Conservation (phyloP, 1,139 yeast genomes). For the Candida buenavistaensis region DNA sequence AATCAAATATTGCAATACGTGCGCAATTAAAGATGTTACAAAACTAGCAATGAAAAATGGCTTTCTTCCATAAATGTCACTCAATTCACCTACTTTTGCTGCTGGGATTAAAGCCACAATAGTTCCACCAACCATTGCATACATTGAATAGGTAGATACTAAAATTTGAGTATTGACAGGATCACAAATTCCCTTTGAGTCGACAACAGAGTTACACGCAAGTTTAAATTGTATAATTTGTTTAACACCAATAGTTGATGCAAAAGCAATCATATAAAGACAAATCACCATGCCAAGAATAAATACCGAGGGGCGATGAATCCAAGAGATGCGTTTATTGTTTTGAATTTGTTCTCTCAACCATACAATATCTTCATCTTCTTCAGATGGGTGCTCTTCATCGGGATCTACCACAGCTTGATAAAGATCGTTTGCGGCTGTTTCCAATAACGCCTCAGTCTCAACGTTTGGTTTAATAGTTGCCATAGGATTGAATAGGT, state of each 20-base stretch:
- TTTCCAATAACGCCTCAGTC: slow-evolving; percentile 14
- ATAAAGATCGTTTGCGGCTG: slow-evolving; percentile 30
- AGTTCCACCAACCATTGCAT: slow-evolving; percentile 20
- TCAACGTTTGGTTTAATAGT: slow-evolving; percentile 3
- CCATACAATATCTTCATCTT: slow-evolving; percentile 36
- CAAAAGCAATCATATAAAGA: slow-evolving; percentile 22
- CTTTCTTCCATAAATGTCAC: slow-evolving; percentile 62
- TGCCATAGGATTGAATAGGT: slow-evolving; percentile 1
- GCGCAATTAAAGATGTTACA: slow-evolving; percentile 25
- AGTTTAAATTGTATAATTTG: slow-evolving; percentile 29
- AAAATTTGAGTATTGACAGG: slow-evolving; percentile 35
- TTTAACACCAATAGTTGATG: slow-evolving; percentile 31
- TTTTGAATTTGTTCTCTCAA: slow-evolving; percentile 34
- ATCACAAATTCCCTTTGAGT: slow-evolving; percentile 24
- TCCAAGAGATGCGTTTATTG: slow-evolving; percentile 35
- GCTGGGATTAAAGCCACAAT: slow-evolving; percentile 34
- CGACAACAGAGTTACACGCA: slow-evolving; percentile 31
- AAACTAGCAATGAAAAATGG: slow-evolving; percentile 39
- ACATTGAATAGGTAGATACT: slow-evolving; percentile 31
- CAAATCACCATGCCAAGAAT: slow-evolving; percentile 29
- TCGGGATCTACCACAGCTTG: slow-evolving; percentile 30
- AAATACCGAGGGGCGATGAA: slow-evolving; percentile 33
- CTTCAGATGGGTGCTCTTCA: slow-evolving; percentile 25
- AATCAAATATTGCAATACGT: slow-evolving; percentile 24
- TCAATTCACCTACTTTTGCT: slow-evolving; percentile 53